A percentile compares a stretch with the other conserved stretches of the same genome.
Evolutionary conservation across 768 basidiomycete genomes (phyloP).

Genomic region (Kwoniella sp.): DNA sequence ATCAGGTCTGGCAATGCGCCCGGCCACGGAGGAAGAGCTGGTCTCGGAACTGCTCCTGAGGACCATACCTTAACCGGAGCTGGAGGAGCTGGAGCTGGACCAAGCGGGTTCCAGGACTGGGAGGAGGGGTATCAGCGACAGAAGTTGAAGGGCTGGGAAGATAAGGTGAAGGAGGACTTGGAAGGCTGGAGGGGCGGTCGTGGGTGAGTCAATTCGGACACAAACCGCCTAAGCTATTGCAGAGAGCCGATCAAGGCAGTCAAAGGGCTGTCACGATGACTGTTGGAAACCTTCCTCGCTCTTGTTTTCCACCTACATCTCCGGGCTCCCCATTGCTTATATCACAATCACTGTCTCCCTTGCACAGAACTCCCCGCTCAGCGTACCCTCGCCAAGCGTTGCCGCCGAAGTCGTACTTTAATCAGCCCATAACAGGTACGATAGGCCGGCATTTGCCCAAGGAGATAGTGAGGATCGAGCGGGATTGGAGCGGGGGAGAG

Average conservation of each 20-base stretch:
- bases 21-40: not conserved
- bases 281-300: no score
- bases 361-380: slow-evolving; percentile 38
- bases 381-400: slow-evolving; percentile 44
- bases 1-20: not conserved
- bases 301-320: no score
- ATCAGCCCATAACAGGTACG: slow-evolving; percentile 76
- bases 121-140: slow-evolving; percentile 34
- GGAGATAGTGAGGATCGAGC: slow-evolving; percentile 85
- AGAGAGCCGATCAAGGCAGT: no score
- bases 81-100: not conserved
- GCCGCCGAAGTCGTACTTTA: slow-evolving; percentile 60
- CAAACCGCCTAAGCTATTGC: no score
- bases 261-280: no score
- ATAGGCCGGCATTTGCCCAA: slow-evolving; percentile 88
- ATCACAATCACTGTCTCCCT: no score
- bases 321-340: no score
- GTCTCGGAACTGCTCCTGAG: not conserved
- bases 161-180: slow-evolving; percentile 38
- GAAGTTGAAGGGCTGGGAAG: slow-evolving; percentile 24
- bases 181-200: slow-evolving; percentile 45
- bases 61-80: not conserved
- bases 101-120: slow-evolving; percentile 29
- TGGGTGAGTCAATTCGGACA: slow-evolving; percentile 38
- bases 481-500: slow-evolving; percentile 90